phyloP scores from a whole-genome alignment of 768 basidiomycete genomes.

The Trametes elegans region DNA sequence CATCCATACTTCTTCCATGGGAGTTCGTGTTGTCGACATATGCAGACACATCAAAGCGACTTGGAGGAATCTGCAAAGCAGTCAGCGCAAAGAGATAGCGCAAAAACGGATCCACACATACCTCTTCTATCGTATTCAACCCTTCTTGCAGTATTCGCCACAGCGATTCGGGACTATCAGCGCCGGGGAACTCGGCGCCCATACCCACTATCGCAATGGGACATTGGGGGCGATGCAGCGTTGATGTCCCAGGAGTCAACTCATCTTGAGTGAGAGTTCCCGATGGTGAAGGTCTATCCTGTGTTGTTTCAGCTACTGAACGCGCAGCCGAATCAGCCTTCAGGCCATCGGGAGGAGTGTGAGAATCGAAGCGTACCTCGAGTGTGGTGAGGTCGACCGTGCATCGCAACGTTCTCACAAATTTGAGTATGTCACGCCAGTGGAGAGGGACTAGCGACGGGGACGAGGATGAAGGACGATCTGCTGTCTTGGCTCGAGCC shows the following conservation, averaged over 20 bases:
- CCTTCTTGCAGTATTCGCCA: slow-evolving; percentile 63
- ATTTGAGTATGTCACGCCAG: no score
- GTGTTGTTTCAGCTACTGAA: no score
- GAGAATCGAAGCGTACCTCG: no score
- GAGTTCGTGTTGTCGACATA: slow-evolving; percentile 32
- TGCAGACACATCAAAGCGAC: slow-evolving; percentile 50
- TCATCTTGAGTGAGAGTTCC: neutral
- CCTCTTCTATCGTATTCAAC: slow-evolving; percentile 55
- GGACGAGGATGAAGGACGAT: no score
- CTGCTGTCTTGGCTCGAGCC: no score
- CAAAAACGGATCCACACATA: slow-evolving; percentile 26
- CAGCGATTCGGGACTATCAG: slow-evolving; percentile 43
- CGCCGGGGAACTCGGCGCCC: slow-evolving; percentile 59
- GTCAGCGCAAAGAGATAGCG: neutral
- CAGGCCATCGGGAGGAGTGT: no score
- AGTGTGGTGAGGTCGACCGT: no score
- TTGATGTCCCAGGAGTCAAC: slow-evolving; percentile 28
- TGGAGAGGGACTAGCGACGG: no score
- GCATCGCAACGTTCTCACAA: no score
- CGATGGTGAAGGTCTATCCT: no score
- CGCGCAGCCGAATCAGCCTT: no score
- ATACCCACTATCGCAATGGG: slow-evolving; percentile 74
- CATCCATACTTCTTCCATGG: slow-evolving; percentile 45
- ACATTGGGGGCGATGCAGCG: neutral
- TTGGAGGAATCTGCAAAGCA: slow-evolving; percentile 51